Evolutionary conservation across 768 basidiomycete species (phyloP).

Genomic region (Suillus discolor): DNA sequence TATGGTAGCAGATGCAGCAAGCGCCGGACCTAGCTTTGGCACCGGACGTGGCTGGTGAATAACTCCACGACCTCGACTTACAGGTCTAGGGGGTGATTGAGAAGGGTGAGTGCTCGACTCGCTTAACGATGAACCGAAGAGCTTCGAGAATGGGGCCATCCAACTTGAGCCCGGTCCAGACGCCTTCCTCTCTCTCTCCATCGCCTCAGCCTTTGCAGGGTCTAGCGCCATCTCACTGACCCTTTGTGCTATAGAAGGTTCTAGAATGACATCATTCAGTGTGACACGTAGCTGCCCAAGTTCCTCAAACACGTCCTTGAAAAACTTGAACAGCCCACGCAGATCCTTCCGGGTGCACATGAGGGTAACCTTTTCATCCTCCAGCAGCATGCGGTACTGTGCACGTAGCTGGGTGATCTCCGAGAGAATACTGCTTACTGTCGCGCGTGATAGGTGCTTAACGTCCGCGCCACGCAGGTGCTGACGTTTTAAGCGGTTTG

Average conservation of each 20-base stretch:
- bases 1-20: conserved; percentile 86
- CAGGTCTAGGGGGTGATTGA: conserved; percentile 30
- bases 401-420: conserved; percentile 71
- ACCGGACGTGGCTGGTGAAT: conserved; percentile 48
- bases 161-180: conserved; percentile 54
- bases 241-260: conserved; percentile 73
- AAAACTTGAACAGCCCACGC: conserved; percentile 76
- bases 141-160: conserved; percentile 86
- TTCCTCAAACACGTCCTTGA: conserved; percentile 84
- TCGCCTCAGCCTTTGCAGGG: conserved; percentile 50
- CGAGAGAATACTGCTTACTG: conserved; percentile 69
- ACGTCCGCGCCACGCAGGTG: conserved; percentile 86
- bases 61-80: conserved; percentile 26
- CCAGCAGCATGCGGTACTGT: conserved; percentile 73
- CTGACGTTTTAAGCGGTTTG: conserved; percentile 89
- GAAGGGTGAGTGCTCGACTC: conserved; percentile 18
- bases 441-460: conserved; percentile 81
- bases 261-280: conserved; percentile 88
- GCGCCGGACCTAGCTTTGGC: conserved; percentile 82
- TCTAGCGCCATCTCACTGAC: conserved; percentile 74
- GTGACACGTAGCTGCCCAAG: conserved; percentile 79
- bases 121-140: conserved; percentile 54
- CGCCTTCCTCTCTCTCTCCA: conserved; percentile 33
- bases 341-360: conserved; percentile 79
- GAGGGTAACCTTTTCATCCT: conserved; percentile 69